Conservation (phyloP, 176 grass and related monocot species). For the Urochloa ruziziensis region DNA sequence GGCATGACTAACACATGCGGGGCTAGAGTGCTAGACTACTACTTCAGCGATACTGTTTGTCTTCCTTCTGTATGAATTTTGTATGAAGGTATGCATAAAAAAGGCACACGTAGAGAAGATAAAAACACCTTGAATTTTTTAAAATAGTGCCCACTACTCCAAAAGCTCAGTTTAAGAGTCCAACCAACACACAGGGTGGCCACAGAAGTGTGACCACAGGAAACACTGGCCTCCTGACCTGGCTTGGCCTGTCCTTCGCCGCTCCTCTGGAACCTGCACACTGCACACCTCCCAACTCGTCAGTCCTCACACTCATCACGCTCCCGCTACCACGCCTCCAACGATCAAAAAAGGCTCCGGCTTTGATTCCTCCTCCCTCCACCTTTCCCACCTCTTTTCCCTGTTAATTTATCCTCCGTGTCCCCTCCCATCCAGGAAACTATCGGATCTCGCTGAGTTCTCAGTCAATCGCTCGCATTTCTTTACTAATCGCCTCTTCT, state of each 20-base stretch:
- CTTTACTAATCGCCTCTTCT: slow-evolving; percentile 28
- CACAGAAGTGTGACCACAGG: neutral
- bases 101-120: no score
- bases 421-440: slow-evolving; percentile 8
- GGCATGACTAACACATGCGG: no score
- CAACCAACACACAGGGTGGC: neutral
- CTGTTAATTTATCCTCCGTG: neutral
- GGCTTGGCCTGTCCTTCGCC: neutral
- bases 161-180: neutral
- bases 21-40: no score
- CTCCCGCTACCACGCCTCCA: slow-evolving; percentile 15
- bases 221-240: neutral
- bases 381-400: slow-evolving; percentile 11
- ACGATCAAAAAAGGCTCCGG: slow-evolving; percentile 19
- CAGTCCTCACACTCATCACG: slow-evolving; percentile 17
- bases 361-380: slow-evolving; percentile 19
- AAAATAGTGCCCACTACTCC: neutral
- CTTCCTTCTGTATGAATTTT: no score
- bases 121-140: neutral
- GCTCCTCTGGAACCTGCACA: slow-evolving; percentile 38
- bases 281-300: slow-evolving; percentile 17
- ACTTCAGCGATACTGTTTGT: no score
- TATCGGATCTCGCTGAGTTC: slow-evolving; percentile 33
- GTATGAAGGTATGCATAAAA: no score
- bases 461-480: slow-evolving; percentile 33